Conservation (phyloP, 2,329 filamentous ascomycete genomes). For the Lachnellula suecica region DNA sequence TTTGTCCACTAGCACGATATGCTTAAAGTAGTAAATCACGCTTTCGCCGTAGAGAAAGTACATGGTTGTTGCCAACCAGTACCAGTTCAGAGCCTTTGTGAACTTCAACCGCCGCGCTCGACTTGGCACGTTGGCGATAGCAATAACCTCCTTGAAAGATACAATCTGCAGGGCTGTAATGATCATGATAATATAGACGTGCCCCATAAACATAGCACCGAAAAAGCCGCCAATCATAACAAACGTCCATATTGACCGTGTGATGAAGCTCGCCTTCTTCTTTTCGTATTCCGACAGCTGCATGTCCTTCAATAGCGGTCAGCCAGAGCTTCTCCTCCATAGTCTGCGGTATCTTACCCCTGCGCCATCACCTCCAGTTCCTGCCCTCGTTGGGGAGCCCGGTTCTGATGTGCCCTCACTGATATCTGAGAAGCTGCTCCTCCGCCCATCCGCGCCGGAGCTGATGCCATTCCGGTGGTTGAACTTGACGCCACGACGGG, state of each 20-base stretch:
- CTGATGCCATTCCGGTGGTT: slow-evolving; percentile 34
- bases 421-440: slow-evolving; percentile 70
- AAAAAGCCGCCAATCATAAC: slow-evolving; percentile 97
- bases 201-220: slow-evolving; percentile 86
- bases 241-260: slow-evolving; percentile 94
- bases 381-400: slow-evolving; percentile 25
- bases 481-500: slow-evolving; percentile 55
- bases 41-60: slow-evolving; percentile 99
- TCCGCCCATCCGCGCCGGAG: slow-evolving; percentile 41
- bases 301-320: slow-evolving; percentile 19
- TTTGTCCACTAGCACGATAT: slow-evolving; percentile 92
- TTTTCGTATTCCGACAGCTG: slow-evolving; percentile 81
- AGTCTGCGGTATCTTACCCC: slow-evolving; percentile 32
- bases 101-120: slow-evolving; percentile 87
- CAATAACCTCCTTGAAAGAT: slow-evolving; percentile 98
- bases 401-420: slow-evolving; percentile 56
- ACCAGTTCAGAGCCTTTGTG: slow-evolving; percentile 98
- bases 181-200: slow-evolving; percentile 94
- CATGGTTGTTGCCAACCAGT: slow-evolving; percentile 98
- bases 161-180: slow-evolving; percentile 94
- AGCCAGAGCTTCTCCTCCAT: slow-evolving; percentile 14
- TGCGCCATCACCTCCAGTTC: slow-evolving; percentile 37
- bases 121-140: slow-evolving; percentile 92
- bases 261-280: slow-evolving; percentile 98
- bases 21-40: slow-evolving; percentile 99